Base-by-base conservation (phyloP, 176 grass and related monocot genomes). In the Saccharum officinarum region DNA sequence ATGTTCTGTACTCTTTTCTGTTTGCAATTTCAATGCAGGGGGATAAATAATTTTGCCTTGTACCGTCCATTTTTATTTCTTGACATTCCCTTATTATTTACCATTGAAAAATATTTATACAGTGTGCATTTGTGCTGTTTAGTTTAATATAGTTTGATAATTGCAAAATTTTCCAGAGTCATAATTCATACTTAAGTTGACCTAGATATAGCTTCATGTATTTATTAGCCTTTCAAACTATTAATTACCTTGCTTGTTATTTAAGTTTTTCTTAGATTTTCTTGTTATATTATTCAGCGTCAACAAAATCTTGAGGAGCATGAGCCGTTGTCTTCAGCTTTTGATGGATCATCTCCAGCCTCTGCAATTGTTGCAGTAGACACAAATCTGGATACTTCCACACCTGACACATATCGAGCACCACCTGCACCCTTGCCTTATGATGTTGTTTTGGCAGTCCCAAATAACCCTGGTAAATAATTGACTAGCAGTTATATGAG, bases 371-470 rank as follows among this genome's bases (percentile, higher is more conserved):
- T 94, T 69, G 82, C 83, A 4, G 85, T 95, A 41, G 80, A 94
- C 73, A 92, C 91, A 80, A 91, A 95, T 81, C 80, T 92, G 50
- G 89, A 95, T 68, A 92, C 89, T 71, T 95, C 90, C 18, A 98
- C 86, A 69, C 93, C 92, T 61, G 97, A 98, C 22, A 94, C 91
- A 38, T 96, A 92, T 80, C 81, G 86, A 78, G 84, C 93, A 75
- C 92, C 97, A 66, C 93, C 90, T 87, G 88, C 86, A 79, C 93
- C 97, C 83, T 87, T 99, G 65, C 97, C 97, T 49, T 99, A 94
- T 80, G 84, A 99, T 93, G 83, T 89, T 65, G 78, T 78, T 45
- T 85, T 95, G 40, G 59, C 88, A 80, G 79, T 80, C 80, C 78
- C 91, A 64, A 45, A 88, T 61, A 89, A 80, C 79, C 71, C 76